Percentiles rank a stretch among this genome's conserved stretches.
Conservation (phyloP, 73 alveolate species). For the Paramecium octaurelia region DNA sequence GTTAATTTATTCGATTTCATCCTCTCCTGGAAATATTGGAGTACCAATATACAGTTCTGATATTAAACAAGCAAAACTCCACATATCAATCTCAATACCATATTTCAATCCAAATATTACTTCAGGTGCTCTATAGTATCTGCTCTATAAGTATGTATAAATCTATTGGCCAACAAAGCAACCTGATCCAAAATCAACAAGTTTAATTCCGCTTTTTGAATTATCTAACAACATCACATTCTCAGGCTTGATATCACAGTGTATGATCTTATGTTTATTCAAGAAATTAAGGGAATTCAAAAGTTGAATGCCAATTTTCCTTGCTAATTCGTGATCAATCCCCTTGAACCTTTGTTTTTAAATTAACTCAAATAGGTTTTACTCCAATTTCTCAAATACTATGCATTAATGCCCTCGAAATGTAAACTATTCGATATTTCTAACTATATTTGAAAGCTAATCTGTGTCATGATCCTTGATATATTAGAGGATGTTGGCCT, state of each 20-base stretch:
- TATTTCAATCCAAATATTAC: conserved; percentile 93
- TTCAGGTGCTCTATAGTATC: conserved; percentile 97
- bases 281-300: conserved; percentile 69
- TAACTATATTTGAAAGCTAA: conserved; percentile 59
- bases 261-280: conserved; percentile 70
- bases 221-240: conserved; percentile 71
- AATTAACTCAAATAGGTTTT: conserved; percentile 78
- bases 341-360: conserved; percentile 77
- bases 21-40: conserved; percentile 92
- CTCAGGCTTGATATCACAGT: conserved; percentile 89
- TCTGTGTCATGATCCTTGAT: conserved; percentile 65
- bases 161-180: conserved; percentile 75
- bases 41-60: conserved; percentile 86
- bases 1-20: conserved; percentile 79
- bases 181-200: conserved; percentile 86
- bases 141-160: conserved; percentile 86
- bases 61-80: conserved; percentile 95
- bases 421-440: conserved; percentile 61
- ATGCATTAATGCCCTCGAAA: conserved; percentile 76
- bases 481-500: conserved; percentile 78
- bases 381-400: conserved; percentile 74
- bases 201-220: conserved; percentile 72
- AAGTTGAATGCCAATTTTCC: conserved; percentile 75
- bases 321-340: conserved; percentile 64
- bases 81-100: conserved; percentile 94